phyloP scores from a whole-genome alignment of 176 grass and related monocot genomes.

The Otatea glauca region DNA sequence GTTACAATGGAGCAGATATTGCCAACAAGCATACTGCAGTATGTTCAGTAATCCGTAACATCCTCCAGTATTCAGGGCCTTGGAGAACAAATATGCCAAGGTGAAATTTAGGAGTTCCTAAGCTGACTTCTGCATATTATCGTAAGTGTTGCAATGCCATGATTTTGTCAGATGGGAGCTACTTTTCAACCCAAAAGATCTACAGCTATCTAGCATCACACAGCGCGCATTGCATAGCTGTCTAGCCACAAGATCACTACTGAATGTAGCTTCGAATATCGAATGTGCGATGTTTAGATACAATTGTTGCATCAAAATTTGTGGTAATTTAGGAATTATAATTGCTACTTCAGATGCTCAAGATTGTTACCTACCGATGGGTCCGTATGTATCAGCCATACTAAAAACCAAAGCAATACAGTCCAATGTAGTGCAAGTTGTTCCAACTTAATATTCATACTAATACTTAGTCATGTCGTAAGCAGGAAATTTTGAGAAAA shows the following conservation, averaged over 20 bases:
- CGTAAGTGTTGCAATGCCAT: background rate
- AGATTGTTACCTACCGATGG: background rate
- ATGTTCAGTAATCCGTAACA: background rate
- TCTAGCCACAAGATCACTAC: background rate
- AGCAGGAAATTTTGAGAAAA: background rate
- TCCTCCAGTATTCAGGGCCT: background rate
- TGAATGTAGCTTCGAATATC: background rate
- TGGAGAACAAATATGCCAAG: background rate
- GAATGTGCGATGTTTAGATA: background rate
- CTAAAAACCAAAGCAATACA: background rate
- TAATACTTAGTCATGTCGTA: slow-evolving; percentile 1
- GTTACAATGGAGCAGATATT: background rate
- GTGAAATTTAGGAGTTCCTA: background rate
- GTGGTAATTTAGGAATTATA: background rate
- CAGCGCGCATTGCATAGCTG: background rate
- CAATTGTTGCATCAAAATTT: background rate
- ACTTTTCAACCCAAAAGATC: slow-evolving; percentile 7
- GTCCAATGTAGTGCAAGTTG: slow-evolving; percentile 1
- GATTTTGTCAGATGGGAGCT: background rate
- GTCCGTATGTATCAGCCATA: slow-evolving; percentile 1
- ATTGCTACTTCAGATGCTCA: slow-evolving; percentile 32
- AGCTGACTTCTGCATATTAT: slow-evolving; percentile 16
- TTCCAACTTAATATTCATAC: slow-evolving; percentile 2
- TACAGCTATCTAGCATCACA: background rate
- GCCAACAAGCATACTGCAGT: background rate